Evolutionary conservation across 495 filamentous ascomycete species (phyloP).

Genomic region (Daldinia grandis): DNA sequence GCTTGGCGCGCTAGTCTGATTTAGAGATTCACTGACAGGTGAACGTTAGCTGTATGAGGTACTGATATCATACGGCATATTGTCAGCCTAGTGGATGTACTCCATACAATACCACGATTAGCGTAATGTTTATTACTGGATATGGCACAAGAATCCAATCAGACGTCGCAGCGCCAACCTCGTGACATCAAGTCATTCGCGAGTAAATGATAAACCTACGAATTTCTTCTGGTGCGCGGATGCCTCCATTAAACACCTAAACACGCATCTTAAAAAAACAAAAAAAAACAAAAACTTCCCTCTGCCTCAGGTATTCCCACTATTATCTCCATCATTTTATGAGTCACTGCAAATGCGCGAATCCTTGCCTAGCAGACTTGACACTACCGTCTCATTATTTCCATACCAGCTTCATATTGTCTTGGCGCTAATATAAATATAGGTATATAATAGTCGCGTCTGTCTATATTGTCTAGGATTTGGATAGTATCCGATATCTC

Average conservation of each 20-base stretch:
- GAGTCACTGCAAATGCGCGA: background rate
- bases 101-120: conserved; percentile 9
- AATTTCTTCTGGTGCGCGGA: background rate
- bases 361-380: conserved; percentile 3
- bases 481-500: background rate
- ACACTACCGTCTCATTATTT: background rate
- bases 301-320: background rate
- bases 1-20: conserved; percentile 18
- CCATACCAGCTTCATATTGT: background rate
- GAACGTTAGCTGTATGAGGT: conserved; percentile 14
- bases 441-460: conserved; percentile 20
- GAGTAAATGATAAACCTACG: background rate
- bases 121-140: conserved; percentile 13
- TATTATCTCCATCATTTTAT: background rate
- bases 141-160: conserved; percentile 29
- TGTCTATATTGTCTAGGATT: conserved; percentile 17
- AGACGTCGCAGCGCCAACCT: conserved; percentile 15
- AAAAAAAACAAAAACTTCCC: background rate
- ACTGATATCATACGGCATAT: background rate
- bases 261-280: background rate
- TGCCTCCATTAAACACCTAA: conserved; percentile 20
- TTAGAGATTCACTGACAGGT: background rate
- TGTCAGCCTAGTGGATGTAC: conserved; percentile 18
- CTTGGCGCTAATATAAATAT: conserved; percentile 36
- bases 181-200: conserved; percentile 42